Evolutionary conservation across 148 eudicot species (phyloP).

Genomic region (Polygonum maritimum): DNA sequence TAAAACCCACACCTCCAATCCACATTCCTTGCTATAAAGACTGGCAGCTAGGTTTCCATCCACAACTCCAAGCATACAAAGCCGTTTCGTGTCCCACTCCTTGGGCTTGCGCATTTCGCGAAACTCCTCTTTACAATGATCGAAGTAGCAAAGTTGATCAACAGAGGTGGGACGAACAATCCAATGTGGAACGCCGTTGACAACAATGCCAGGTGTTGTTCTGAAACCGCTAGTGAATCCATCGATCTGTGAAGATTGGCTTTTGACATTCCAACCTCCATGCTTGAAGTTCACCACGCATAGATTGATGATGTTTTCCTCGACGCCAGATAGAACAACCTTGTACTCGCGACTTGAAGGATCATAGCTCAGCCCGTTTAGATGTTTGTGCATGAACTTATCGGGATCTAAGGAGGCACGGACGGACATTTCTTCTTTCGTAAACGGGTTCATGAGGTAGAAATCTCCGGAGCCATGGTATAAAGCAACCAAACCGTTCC

Average conservation of each 20-base stretch:
- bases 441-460: not conserved
- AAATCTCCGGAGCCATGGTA: not conserved
- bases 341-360: not conserved
- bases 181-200: not conserved
- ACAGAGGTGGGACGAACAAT: not conserved
- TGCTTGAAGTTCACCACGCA: conserved; percentile 1
- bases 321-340: not conserved
- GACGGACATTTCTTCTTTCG: not conserved
- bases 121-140: not conserved
- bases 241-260: no score
- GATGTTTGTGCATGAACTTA: not conserved
- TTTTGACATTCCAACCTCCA: not conserved
- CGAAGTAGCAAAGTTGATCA: not conserved
- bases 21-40: no score
- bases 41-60: not conserved
- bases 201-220: not conserved
- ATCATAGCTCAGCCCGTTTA: not conserved
- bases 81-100: not conserved
- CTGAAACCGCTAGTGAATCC: no score
- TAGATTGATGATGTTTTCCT: not conserved
- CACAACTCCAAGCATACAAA: not conserved
- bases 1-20: not conserved
- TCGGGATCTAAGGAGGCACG: not conserved
- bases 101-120: not conserved
- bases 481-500: not conserved